A percentile compares a stretch with the other conserved stretches of the same genome.
phyloP scores from a whole-genome alignment of 169 alveolate species.

The Amoebophrya sp. region DNA sequence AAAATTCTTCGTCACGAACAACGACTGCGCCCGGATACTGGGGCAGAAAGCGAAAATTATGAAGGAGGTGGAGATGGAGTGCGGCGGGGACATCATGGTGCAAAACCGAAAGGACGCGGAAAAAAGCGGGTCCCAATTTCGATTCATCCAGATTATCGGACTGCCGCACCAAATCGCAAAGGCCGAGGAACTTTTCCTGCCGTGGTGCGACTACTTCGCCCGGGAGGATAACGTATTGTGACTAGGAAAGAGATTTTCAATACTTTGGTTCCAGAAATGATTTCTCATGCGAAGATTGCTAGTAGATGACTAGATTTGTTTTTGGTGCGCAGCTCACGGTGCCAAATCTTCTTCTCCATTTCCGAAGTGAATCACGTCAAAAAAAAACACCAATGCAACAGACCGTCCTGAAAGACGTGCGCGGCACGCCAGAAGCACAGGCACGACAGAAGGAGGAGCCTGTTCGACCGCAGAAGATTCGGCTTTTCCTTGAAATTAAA shows the following conservation, averaged over 20 bases:
- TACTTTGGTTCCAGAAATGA: too few species aligned
- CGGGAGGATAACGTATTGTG: neutral
- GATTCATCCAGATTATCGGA: neutral
- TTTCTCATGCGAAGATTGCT: too few species aligned
- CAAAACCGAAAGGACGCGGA: neutral
- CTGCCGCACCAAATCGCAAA: neutral
- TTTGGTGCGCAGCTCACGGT: too few species aligned
- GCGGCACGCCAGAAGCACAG: too few species aligned
- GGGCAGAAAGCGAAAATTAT: neutral
- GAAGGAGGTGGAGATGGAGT: neutral
- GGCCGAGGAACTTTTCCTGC: neutral
- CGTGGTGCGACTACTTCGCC: neutral
- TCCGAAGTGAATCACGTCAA: too few species aligned
- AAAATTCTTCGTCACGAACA: neutral
- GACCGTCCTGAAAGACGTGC: neutral
- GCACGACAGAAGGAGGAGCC: too few species aligned
- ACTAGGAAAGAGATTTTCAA: too few species aligned
- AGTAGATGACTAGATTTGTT: too few species aligned
- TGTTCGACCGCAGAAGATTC: neutral
- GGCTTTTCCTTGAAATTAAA: neutral
- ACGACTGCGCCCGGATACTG: neutral
- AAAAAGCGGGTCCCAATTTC: neutral
- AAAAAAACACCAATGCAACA: too few species aligned
- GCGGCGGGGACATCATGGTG: neutral
- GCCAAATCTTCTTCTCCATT: too few species aligned